Conservation (phyloP, 805 yeast genomes). For the Pichia nakasei region DNA sequence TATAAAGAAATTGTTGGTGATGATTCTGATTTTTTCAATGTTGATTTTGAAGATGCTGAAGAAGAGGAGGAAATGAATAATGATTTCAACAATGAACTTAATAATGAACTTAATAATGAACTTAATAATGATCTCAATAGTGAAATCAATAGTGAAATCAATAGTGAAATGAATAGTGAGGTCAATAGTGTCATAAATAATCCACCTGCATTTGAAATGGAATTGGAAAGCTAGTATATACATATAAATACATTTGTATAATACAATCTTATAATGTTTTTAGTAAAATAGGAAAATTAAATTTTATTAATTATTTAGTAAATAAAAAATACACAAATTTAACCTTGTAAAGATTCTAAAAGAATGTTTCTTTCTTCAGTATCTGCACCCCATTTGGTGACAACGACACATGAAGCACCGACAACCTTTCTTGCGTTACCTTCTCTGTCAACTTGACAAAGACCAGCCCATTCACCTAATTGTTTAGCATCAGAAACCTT, state of each 20-base stretch:
- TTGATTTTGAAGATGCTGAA: constrained; percentile 93
- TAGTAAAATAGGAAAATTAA: background rate
- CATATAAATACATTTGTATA: too few relatives aligned
- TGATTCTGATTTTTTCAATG: constrained; percentile 92
- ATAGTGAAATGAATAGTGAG: background rate
- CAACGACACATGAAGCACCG: constrained; percentile 99
- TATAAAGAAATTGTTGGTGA: constrained; percentile 81
- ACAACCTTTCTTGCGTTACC: constrained; percentile 99
- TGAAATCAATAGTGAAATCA: constrained; percentile 32
- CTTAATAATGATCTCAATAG: constrained; percentile 1
- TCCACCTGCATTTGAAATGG: too few relatives aligned
- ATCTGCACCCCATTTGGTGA: constrained; percentile 99
- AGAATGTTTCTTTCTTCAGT: constrained; percentile 94
- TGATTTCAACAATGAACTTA: constrained; percentile 5
- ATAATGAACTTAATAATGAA: background rate
- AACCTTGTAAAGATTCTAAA: constrained; percentile 91
- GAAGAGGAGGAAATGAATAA: constrained; percentile 29
- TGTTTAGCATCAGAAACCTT: constrained; percentile 99
- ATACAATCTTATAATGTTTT: too few relatives aligned
- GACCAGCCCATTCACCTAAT: constrained; percentile 99
- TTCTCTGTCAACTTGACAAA: constrained; percentile 98
- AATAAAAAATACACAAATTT: constrained; percentile 36
- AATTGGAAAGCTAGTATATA: too few relatives aligned
- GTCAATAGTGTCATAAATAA: too few relatives aligned
- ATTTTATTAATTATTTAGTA: background rate